These are phyloP conservation scores for Aspergillus terreus DNA, from an alignment of 2,329 filamentous ascomycete species.

Conservation along the genomic window DNA sequence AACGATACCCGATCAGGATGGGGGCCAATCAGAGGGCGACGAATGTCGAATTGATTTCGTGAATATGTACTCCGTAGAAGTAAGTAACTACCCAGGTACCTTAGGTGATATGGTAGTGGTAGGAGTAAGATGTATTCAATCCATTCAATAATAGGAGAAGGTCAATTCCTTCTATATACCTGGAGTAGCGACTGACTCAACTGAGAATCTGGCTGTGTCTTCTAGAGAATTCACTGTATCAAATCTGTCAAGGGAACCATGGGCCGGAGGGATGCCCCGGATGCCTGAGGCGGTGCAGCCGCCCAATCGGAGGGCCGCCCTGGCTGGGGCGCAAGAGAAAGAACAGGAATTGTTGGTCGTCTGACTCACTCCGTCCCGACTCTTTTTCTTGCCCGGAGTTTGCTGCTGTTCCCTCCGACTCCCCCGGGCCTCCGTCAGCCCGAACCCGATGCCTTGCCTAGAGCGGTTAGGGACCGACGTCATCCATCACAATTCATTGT, in stretches of 20 bases:
- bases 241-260: background rate
- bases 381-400: slow-evolving; percentile 9
- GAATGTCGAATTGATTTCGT: background rate
- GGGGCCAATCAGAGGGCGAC: slow-evolving; percentile 5
- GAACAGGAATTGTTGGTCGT: slow-evolving; percentile 8
- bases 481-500: too few species aligned
- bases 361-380: slow-evolving; percentile 7
- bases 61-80: too few species aligned
- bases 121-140: background rate
- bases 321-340: slow-evolving; percentile 14
- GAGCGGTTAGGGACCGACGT: too few species aligned
- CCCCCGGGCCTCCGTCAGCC: background rate
- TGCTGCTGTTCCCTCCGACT: slow-evolving; percentile 1
- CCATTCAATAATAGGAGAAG: background rate
- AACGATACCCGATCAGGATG: slow-evolving; percentile 5
- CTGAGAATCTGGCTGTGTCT: background rate
- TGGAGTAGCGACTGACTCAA: background rate
- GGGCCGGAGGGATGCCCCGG: slow-evolving; percentile 7
- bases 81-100: too few species aligned
- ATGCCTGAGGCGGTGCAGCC: background rate
- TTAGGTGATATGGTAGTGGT: background rate
- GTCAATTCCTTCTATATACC: background rate
- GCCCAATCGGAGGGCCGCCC: slow-evolving; percentile 13
- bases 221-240: background rate
- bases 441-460: background rate